Percentiles rank a stretch among this genome's conserved stretches.
Evolutionary conservation across 1,139 yeast species (phyloP).

Genomic region (Saccharomyces hybrid): DNA sequence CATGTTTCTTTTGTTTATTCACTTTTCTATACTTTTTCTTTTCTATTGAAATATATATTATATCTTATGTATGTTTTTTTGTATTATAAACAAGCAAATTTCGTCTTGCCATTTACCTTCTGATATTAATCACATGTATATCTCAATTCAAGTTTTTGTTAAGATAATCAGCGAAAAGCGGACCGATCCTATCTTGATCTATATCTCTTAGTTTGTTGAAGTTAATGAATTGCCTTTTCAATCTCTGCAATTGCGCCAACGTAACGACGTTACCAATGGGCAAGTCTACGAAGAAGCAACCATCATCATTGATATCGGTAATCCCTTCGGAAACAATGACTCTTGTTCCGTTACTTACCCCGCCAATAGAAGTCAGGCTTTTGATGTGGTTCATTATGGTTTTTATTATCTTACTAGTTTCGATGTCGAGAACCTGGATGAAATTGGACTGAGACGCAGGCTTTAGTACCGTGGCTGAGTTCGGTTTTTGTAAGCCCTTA

Average conservation of each 20-base stretch:
- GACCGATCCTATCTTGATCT: conserved; percentile 53
- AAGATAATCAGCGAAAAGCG: conserved; percentile 67
- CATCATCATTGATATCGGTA: conserved; percentile 33
- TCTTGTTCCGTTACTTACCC: conserved; percentile 13
- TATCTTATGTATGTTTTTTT: neutral
- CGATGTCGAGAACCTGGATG: conserved; percentile 68
- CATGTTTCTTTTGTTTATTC: neutral
- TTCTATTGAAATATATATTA: conserved; percentile 1
- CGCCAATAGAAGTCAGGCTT: conserved; percentile 21
- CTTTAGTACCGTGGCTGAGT: conserved; percentile 66
- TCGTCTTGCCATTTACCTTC: conserved; percentile 1
- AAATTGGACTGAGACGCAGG: conserved; percentile 69
- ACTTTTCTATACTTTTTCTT: neutral
- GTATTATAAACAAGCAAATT: neutral
- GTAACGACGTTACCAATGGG: conserved; percentile 54
- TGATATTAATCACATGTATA: neutral
- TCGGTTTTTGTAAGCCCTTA: conserved; percentile 41
- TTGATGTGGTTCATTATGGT: conserved; percentile 20
- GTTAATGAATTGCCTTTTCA: conserved; percentile 71
- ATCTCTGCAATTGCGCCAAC: conserved; percentile 72
- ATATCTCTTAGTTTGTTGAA: conserved; percentile 72
- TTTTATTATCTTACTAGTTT: conserved; percentile 37
- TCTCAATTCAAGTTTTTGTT: conserved; percentile 32
- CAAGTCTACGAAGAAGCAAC: conserved; percentile 43
- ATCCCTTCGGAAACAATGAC: conserved; percentile 31